A percentile compares a stretch with the other conserved stretches of the same genome.
Conservation (phyloP, 176 grass and related monocot species). For the Thalia dealbata region DNA sequence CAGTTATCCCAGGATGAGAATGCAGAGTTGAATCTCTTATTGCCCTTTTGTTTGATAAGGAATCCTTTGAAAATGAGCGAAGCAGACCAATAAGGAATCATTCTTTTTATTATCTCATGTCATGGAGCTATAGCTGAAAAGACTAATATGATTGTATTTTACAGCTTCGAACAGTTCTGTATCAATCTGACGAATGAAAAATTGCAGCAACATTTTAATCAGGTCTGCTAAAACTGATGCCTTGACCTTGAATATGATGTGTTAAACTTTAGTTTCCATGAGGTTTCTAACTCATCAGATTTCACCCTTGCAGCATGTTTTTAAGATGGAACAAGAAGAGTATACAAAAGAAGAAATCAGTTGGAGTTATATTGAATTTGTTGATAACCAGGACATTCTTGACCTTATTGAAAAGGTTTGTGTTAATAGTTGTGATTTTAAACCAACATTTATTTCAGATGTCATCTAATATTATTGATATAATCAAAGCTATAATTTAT, state of each 20-base stretch:
- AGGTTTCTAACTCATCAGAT: background rate
- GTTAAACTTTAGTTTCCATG: background rate
- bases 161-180: conserved; percentile 9
- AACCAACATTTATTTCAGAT: background rate
- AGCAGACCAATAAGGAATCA: too few species aligned
- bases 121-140: background rate
- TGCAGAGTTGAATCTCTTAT: background rate
- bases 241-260: background rate
- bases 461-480: background rate
- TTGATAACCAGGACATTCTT: conserved; percentile 92
- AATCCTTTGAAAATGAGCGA: background rate
- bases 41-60: background rate
- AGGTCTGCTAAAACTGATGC: background rate
- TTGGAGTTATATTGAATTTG: conserved; percentile 99
- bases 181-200: conserved; percentile 8
- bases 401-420: conserved; percentile 96
- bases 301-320: conserved; percentile 67
- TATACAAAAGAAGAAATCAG: conserved; percentile 99
- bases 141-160: background rate
- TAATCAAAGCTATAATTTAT: background rate
- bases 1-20: background rate
- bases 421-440: conserved; percentile 4
- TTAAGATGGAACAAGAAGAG: conserved; percentile 99
- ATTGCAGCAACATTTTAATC: conserved; percentile 9
- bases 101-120: background rate